phyloP scores from a whole-genome alignment of 257 asterid species.

The Solanum pimpinellifolium region DNA sequence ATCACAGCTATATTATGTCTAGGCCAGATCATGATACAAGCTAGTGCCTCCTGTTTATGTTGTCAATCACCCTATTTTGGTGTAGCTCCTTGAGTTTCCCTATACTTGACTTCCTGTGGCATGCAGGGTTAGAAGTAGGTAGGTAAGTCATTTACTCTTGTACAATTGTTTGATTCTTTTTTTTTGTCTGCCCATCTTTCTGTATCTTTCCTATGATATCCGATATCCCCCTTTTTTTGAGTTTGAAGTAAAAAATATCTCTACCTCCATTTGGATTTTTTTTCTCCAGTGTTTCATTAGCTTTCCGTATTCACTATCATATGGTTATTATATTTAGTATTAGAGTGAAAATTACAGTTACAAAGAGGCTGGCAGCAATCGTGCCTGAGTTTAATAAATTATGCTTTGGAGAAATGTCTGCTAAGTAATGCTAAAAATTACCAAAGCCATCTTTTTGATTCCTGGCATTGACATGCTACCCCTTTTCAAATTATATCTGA shows the following conservation, averaged over 20 bases:
- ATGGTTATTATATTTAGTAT: background rate
- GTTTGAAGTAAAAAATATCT: background rate
- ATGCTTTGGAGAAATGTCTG: background rate
- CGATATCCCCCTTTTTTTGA: background rate
- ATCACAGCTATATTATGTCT: constrained; percentile 25
- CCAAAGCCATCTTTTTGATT: background rate
- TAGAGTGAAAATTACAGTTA: background rate
- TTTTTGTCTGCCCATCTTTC: background rate
- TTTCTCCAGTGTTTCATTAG: background rate
- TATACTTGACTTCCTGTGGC: constrained; percentile 16
- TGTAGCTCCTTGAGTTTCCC: constrained; percentile 12
- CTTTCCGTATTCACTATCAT: background rate
- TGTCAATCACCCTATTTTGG: constrained; percentile 7
- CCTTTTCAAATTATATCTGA: background rate
- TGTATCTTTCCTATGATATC: background rate
- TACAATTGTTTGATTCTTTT: background rate
- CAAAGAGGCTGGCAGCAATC: background rate
- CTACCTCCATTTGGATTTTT: background rate
- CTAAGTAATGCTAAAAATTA: background rate
- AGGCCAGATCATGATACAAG: constrained; percentile 33
- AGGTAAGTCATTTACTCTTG: constrained; percentile 12
- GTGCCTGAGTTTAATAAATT: background rate
- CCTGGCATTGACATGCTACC: background rate
- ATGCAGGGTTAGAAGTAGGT: constrained; percentile 7
- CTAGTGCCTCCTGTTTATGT: constrained; percentile 20